Percentiles rank a stretch among this genome's conserved stretches.
Conservation (phyloP, 805 yeast species). For the Metschnikowia henanensis region DNA sequence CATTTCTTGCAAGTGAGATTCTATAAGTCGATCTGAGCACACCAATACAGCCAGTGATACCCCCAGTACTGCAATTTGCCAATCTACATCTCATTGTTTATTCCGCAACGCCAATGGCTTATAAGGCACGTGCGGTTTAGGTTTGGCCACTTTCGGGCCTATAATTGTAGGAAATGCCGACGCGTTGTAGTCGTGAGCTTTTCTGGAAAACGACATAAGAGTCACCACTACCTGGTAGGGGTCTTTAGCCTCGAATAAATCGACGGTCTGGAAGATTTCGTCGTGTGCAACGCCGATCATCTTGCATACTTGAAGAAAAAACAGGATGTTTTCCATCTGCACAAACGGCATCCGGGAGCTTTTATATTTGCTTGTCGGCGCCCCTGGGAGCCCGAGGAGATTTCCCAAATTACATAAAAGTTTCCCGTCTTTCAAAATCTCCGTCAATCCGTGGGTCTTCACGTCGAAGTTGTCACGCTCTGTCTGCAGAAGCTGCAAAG, state of each 20-base stretch:
- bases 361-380: conserved; percentile 49
- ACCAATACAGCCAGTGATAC: too few species aligned
- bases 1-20: too few species aligned
- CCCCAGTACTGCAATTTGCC: too few species aligned
- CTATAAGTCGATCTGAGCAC: too few species aligned
- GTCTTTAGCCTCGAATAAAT: conserved; percentile 70
- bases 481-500: conserved; percentile 21
- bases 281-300: conserved; percentile 72
- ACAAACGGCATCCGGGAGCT: conserved; percentile 69
- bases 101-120: conserved; percentile 41
- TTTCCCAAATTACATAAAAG: conserved; percentile 37
- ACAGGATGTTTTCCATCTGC: conserved; percentile 83
- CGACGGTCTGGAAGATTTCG: conserved; percentile 78
- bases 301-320: conserved; percentile 63
- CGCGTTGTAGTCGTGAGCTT: conserved; percentile 49
- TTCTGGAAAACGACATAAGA: conserved; percentile 69
- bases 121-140: conserved; percentile 52
- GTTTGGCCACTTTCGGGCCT: conserved; percentile 46
- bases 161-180: conserved; percentile 27
- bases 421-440: conserved; percentile 59
- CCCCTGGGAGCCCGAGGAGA: conserved; percentile 23
- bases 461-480: conserved; percentile 11
- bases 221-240: conserved; percentile 79
- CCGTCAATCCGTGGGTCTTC: conserved; percentile 45
- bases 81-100: neutral